These are phyloP conservation scores for Corylus americana DNA, from an alignment of 306 rosid genomes.

Conservation along the genomic window DNA sequence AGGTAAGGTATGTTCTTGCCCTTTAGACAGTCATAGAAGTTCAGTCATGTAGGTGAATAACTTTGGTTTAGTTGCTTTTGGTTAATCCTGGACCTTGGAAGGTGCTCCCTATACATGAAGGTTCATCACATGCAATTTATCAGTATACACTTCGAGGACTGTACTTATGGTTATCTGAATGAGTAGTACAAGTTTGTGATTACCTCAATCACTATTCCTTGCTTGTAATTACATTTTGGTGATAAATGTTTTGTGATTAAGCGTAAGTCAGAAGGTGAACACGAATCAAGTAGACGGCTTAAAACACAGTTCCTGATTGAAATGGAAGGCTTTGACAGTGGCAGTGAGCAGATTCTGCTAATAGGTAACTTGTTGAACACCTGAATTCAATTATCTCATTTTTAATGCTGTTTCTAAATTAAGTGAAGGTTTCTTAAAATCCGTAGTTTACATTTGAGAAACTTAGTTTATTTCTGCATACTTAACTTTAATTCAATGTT, in stretches of 20 bases:
- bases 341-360: slow-evolving; percentile 82
- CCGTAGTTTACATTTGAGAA: background rate
- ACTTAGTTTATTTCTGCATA: background rate
- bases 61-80: background rate
- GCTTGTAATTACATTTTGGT: slow-evolving; percentile 8
- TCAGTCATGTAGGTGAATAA: background rate
- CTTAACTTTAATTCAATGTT: background rate
- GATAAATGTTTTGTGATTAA: slow-evolving; percentile 34
- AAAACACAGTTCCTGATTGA: slow-evolving; percentile 97
- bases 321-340: slow-evolving; percentile 96
- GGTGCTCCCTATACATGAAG: slow-evolving; percentile 13
- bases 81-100: slow-evolving; percentile 5
- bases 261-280: slow-evolving; percentile 98
- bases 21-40: slow-evolving; percentile 5
- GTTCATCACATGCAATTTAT: slow-evolving; percentile 21
- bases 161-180: slow-evolving; percentile 15
- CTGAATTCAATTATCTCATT: slow-evolving; percentile 12
- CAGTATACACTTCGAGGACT: slow-evolving; percentile 6
- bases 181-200: slow-evolving; percentile 4
- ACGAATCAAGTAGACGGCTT: slow-evolving; percentile 94
- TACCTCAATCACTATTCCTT: background rate
- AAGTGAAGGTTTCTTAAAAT: background rate
- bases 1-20: slow-evolving; percentile 56
- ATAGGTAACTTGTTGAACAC: slow-evolving; percentile 60
- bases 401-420: background rate